These are phyloP conservation scores for Candida sanyaensis DNA, from an alignment of 1,139 yeast genomes.

Conservation along the genomic window DNA sequence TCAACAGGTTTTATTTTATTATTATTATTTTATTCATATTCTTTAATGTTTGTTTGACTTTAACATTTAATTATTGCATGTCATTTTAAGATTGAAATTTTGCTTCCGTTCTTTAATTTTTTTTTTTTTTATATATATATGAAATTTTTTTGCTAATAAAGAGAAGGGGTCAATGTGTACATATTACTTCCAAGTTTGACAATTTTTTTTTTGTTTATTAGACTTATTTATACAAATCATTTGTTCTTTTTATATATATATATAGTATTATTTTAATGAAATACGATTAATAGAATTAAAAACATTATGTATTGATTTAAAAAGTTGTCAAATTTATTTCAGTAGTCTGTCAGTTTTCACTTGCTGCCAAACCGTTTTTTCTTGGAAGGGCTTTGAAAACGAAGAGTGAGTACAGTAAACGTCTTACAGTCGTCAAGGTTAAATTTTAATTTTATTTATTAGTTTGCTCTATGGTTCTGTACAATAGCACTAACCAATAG, in stretches of 20 bases:
- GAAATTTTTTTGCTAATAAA: neutral
- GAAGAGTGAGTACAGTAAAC: too few relatives aligned
- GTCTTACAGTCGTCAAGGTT: too few relatives aligned
- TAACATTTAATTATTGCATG: neutral
- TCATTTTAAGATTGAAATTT: constrained; percentile 1
- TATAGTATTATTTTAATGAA: neutral
- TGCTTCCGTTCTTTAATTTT: neutral
- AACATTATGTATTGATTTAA: neutral
- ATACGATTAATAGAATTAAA: constrained; percentile 2
- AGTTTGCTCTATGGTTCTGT: too few relatives aligned
- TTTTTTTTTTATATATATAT: neutral
- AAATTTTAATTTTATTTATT: too few relatives aligned
- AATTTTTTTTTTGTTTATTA: constrained; percentile 1
- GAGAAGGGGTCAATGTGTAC: neutral
- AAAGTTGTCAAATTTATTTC: too few relatives aligned
- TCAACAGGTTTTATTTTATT: neutral
- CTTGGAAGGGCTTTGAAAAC: too few relatives aligned
- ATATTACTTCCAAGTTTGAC: constrained; percentile 1
- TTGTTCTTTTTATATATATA: neutral
- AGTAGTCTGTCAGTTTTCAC: too few relatives aligned
- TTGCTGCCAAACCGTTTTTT: too few relatives aligned
- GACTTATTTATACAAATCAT: neutral
- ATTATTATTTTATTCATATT: neutral
- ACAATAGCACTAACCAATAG: too few relatives aligned
- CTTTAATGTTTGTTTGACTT: neutral